Evolutionary conservation across 352 stramenopile species (phyloP).

Genomic region (Pythium myriotylum): DNA sequence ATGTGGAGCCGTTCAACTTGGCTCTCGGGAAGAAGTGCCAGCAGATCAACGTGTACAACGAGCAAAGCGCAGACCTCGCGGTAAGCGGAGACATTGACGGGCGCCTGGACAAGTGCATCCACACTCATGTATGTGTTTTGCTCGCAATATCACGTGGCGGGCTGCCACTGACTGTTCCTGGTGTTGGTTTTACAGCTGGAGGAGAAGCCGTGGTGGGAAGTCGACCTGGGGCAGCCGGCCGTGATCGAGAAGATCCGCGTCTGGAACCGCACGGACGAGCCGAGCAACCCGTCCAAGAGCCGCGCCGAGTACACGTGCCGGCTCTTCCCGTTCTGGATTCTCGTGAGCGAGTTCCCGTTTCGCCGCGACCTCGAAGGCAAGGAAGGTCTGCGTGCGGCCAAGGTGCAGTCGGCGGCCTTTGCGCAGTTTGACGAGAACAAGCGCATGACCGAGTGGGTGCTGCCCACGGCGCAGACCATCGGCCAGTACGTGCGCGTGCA

Average conservation of each 20-base stretch:
- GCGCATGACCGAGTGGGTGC: conserved; percentile 87
- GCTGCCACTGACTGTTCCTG: not conserved
- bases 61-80: conserved; percentile 75
- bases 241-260: conserved; percentile 83
- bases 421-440: conserved; percentile 77
- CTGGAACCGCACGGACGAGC: conserved; percentile 93
- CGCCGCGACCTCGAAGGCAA: conserved; percentile 66
- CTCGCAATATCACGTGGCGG: too few species aligned
- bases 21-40: conserved; percentile 70
- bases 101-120: conserved; percentile 71
- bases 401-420: conserved; percentile 79
- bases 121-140: conserved; percentile 87
- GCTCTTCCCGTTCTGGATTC: conserved; percentile 93
- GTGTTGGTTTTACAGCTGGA: conserved; percentile 63
- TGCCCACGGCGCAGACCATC: conserved; percentile 82
- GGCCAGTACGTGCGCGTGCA: conserved; percentile 88
- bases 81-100: conserved; percentile 84
- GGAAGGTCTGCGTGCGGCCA: conserved; percentile 81
- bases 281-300: conserved; percentile 70
- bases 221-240: conserved; percentile 84
- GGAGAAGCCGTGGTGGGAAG: conserved; percentile 93
- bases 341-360: conserved; percentile 91
- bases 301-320: conserved; percentile 77
- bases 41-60: conserved; percentile 92
- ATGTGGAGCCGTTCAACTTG: conserved; percentile 90